Evolutionary conservation across 1,139 yeast species (phyloP).

Genomic region (Groenewaldozyma sp.): DNA sequence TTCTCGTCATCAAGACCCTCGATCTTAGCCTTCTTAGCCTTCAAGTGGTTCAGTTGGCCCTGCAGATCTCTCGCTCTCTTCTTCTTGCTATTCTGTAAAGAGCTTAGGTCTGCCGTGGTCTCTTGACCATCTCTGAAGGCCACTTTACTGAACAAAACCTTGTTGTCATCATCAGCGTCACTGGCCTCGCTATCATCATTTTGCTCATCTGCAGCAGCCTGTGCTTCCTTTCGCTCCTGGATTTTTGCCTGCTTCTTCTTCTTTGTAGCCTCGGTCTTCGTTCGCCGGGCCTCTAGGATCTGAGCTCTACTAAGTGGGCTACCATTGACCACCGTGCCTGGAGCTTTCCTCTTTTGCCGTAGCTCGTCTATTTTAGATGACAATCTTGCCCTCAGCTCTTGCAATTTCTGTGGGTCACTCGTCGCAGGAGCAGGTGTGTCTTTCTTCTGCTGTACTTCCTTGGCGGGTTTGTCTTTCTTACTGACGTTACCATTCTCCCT

Average conservation of each 20-base stretch:
- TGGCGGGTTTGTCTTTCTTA: not conserved
- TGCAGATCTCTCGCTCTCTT: constrained; percentile 86
- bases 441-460: not conserved
- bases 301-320: constrained; percentile 57
- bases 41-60: constrained; percentile 71
- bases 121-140: constrained; percentile 74
- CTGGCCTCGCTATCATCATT: constrained; percentile 14
- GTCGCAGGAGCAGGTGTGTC: not conserved
- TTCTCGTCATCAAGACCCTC: constrained; percentile 55
- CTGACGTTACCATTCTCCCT: not conserved
- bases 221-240: constrained; percentile 17
- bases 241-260: constrained; percentile 31
- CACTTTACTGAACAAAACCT: constrained; percentile 70
- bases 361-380: constrained; percentile 61
- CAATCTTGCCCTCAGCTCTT: constrained; percentile 59
- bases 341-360: constrained; percentile 82
- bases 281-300: constrained; percentile 32
- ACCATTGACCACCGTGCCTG: constrained; percentile 70
- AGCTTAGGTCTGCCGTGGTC: constrained; percentile 66
- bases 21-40: constrained; percentile 60
- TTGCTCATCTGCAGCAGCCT: constrained; percentile 14
- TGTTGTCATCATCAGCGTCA: constrained; percentile 33
- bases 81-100: constrained; percentile 48
- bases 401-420: constrained; percentile 32
- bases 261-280: constrained; percentile 34